A percentile compares a stretch with the other conserved stretches of the same genome.
These are phyloP conservation scores for Mycothermus thermophilus DNA, from an alignment of 495 filamentous ascomycete species.

Conservation along the genomic window DNA sequence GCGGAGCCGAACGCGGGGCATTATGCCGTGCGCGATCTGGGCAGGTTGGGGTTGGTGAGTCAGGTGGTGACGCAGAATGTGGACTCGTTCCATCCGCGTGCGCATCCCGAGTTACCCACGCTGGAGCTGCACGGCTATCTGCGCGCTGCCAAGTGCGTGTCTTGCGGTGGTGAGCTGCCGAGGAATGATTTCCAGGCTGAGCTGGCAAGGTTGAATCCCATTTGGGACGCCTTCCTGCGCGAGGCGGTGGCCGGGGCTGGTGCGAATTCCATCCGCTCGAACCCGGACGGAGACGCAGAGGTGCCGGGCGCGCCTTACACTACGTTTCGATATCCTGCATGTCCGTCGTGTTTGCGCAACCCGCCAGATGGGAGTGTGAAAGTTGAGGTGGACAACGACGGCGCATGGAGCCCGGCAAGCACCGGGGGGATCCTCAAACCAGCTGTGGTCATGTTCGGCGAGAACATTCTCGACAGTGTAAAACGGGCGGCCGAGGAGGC, in stretches of 20 bases:
- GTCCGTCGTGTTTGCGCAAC: constrained; percentile 59
- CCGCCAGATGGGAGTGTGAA: constrained; percentile 43
- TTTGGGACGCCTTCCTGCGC: constrained; percentile 66
- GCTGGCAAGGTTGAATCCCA: constrained; percentile 68
- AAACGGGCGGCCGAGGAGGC: constrained; percentile 67
- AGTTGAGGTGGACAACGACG: constrained; percentile 66
- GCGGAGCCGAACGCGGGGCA: constrained; percentile 73
- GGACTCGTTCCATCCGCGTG: constrained; percentile 74
- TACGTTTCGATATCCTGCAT: constrained; percentile 83
- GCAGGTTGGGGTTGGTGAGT: constrained; percentile 53
- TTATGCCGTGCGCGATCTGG: constrained; percentile 56
- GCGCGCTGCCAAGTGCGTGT: constrained; percentile 65
- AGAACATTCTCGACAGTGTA: constrained; percentile 54
- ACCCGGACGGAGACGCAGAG: constrained; percentile 91
- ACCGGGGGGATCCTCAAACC: constrained; percentile 79
- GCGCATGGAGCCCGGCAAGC: constrained; percentile 57
- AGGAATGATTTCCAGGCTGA: constrained; percentile 61
- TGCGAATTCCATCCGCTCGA: constrained; percentile 65
- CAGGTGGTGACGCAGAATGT: constrained; percentile 91
- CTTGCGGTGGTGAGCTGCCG: constrained; percentile 51
- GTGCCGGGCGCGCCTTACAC: constrained; percentile 76
- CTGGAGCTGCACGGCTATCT: constrained; percentile 87
- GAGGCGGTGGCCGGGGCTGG: constrained; percentile 57
- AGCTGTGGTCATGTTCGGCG: constrained; percentile 89
- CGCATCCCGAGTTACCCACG: constrained; percentile 62